Percentiles rank a stretch among this genome's conserved stretches.
Evolutionary conservation across 2,329 filamentous ascomycete genomes (phyloP).

Genomic region (Phialemoniopsis sp.): DNA sequence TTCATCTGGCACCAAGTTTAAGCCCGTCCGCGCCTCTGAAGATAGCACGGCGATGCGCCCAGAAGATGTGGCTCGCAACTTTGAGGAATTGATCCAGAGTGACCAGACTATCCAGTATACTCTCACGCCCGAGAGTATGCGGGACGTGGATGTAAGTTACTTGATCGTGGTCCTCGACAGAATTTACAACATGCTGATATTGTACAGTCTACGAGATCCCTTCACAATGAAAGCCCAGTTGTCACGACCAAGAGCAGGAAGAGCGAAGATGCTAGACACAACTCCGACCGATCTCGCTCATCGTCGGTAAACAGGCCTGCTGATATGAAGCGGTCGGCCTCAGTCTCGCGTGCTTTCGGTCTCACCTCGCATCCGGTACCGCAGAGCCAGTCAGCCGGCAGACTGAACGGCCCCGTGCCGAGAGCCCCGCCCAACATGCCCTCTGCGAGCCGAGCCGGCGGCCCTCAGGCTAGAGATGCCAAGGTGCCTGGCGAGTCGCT

Average conservation of each 20-base stretch:
- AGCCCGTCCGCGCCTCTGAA: constrained; percentile 53
- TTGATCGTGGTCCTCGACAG: no score
- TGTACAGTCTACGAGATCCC: constrained; percentile 33
- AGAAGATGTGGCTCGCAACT: constrained; percentile 61
- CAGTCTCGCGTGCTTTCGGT: constrained; percentile 27
- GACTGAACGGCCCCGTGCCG: constrained; percentile 19
- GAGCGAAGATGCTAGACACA: constrained; percentile 35
- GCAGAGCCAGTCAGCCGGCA: constrained; percentile 17
- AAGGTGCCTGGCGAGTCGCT: constrained; percentile 67
- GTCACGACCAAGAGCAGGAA: constrained; percentile 35
- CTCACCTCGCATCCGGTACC: constrained; percentile 28
- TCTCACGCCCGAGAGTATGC: constrained; percentile 74
- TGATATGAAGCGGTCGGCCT: constrained; percentile 27
- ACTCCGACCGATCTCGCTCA: constrained; percentile 41
- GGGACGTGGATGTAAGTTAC: constrained; percentile 67
- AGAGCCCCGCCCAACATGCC: constrained; percentile 24
- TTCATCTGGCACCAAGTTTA: constrained; percentile 45
- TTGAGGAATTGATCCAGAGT: constrained; percentile 78
- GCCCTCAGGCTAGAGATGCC: constrained; percentile 62
- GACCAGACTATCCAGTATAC: constrained; percentile 81
- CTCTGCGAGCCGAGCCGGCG: constrained; percentile 20
- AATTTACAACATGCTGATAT: constrained; percentile 14
- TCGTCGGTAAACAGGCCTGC: constrained; percentile 35
- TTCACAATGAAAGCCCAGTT: constrained; percentile 34
- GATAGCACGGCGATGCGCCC: constrained; percentile 43